Conservation (phyloP, 768 basidiomycete genomes). For the Russula abietina region DNA sequence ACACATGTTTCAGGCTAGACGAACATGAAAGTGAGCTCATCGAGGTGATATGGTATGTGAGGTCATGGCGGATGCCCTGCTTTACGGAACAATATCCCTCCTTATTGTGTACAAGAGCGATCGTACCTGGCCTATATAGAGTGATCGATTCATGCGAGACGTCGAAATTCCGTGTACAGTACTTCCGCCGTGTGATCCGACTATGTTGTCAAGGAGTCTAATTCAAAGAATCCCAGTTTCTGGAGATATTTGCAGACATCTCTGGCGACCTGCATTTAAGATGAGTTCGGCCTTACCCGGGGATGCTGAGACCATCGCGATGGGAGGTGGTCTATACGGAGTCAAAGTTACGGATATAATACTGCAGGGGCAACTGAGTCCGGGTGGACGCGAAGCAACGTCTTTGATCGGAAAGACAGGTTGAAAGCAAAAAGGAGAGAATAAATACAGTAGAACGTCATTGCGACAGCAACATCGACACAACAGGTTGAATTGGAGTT, state of each 20-base stretch:
- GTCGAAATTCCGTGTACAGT: neutral
- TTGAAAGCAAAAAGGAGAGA: conserved; percentile 9
- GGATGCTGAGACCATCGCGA: neutral
- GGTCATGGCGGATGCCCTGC: conserved; percentile 4
- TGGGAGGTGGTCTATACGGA: neutral
- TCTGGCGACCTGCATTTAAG: neutral
- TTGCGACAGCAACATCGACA: conserved; percentile 1
- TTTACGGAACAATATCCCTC: conserved; percentile 13
- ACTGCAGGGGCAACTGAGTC: neutral
- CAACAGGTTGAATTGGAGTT: neutral
- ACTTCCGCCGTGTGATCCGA: conserved; percentile 3
- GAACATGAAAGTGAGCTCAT: neutral
- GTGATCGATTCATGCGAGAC: neutral
- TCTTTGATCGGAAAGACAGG: neutral
- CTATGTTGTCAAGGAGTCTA: conserved; percentile 6
- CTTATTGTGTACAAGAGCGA: neutral
- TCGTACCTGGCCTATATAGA: conserved; percentile 1
- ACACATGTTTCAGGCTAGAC: conserved; percentile 1
- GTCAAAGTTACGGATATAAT: neutral
- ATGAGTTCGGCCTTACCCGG: neutral
- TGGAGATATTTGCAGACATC: neutral
- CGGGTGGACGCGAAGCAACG: neutral
- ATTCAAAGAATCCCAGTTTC: neutral
- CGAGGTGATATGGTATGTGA: conserved; percentile 15
- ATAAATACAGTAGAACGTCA: conserved; percentile 22